Base-by-base conservation (phyloP, 2,329 filamentous ascomycete genomes). In the Macrophomina pseudophaseolina region DNA sequence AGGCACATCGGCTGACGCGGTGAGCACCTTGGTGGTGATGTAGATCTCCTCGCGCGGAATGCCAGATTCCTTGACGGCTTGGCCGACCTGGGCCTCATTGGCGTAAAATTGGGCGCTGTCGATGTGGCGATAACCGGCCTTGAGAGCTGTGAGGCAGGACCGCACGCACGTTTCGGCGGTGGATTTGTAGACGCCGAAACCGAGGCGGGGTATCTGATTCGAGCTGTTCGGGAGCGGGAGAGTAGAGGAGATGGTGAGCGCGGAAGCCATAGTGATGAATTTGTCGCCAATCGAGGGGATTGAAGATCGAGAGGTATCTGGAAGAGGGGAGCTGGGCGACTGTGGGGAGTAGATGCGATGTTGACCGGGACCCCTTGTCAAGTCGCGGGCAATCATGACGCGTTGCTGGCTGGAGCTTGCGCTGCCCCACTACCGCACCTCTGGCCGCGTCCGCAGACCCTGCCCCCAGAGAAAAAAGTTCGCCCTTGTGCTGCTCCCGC, bases 141-240 rank as follows among this genome's bases (percentile, higher is more conserved):
- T 78, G 62, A 90, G 78, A 1, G 88, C 90, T 52, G 81, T 81
- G 3, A 86, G 79, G 70, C 86, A 88, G 1, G 89, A 89, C 40
- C 82, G 74, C 9, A 84, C 80, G 75, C 88, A 91, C 68, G 82
- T 80, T 49, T 83, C 74, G 44, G 81, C 74, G 2, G 82, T 82
- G 5, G 88, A 87, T 68, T 84, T 85, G 78, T 90, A 93, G 68
- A 92, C 89, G 59, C 90, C 90, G 72, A 92, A 91, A 12, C 90
- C 90, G 9, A 93, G 83, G 33, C 83, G 83, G 30, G 91, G 90
- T 18, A 92, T 89, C 65, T 79, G 79, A 70, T 83, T 76, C 40
- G 75, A 71, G 60, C 82, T 83, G 66, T 85, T 84, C 38, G 80
- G 79, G 46, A 88, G 81, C 49, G 83, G 75, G 46, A 87, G 74